phyloP scores from a whole-genome alignment of 371 early-diverging fungal genomes.

The Mortierella polycephala region DNA sequence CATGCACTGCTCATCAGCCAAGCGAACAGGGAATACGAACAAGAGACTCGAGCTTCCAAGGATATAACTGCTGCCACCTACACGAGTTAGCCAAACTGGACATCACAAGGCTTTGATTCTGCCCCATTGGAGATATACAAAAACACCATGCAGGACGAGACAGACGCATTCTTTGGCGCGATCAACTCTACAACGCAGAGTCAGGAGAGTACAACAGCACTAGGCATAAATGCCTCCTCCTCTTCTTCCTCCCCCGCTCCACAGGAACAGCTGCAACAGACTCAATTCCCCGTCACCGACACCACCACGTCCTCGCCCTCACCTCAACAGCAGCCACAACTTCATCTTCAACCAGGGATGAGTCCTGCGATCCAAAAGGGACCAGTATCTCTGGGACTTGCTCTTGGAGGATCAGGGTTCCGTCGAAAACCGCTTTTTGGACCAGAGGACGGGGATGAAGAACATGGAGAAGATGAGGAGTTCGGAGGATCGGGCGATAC shows the following conservation, averaged over 20 bases:
- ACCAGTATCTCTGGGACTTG: constrained; percentile 36
- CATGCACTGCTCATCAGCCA: too few relatives aligned
- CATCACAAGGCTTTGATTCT: neutral
- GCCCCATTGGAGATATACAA: too few relatives aligned
- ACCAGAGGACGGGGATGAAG: constrained; percentile 27
- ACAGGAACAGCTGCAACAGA: constrained; percentile 6
- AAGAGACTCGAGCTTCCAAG: neutral
- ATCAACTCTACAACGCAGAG: constrained; percentile 16
- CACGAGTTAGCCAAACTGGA: neutral
- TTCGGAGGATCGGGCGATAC: too few relatives aligned
- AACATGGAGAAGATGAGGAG: neutral
- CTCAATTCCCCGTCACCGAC: neutral
- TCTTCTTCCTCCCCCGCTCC: neutral
- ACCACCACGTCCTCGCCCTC: constrained; percentile 5
- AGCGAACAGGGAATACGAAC: too few relatives aligned
- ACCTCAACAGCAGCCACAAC: neutral
- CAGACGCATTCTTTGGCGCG: constrained; percentile 40
- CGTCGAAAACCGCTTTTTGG: constrained; percentile 51
- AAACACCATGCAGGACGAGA: constrained; percentile 34
- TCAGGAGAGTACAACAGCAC: neutral
- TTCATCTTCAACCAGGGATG: constrained; percentile 40
- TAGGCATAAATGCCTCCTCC: neutral
- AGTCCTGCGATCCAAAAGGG: constrained; percentile 50
- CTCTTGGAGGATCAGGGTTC: constrained; percentile 52
- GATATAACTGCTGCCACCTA: neutral